Evolutionary conservation across 768 basidiomycete genomes (phyloP).

Genomic region (Naganishia vaughanmartiniae): DNA sequence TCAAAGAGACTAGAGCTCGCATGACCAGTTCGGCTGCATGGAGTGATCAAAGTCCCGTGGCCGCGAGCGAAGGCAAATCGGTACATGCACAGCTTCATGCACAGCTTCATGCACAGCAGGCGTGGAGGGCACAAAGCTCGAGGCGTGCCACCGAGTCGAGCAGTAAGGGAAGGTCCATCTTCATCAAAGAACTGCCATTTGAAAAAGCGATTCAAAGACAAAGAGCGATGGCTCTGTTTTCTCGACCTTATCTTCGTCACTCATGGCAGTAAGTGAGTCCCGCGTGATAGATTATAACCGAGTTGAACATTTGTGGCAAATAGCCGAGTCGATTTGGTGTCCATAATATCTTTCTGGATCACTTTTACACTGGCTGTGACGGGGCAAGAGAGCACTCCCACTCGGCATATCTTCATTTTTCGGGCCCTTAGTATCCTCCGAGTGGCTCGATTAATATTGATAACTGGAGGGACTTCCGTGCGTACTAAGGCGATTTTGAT

Average conservation of each 20-base stretch:
- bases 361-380: slow-evolving; percentile 68
- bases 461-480: slow-evolving; percentile 89
- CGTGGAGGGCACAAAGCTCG: slow-evolving; percentile 12
- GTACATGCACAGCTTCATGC: slow-evolving; percentile 7
- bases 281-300: not conserved
- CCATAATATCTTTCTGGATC: slow-evolving; percentile 83
- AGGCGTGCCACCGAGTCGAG: slow-evolving; percentile 55
- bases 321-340: slow-evolving; percentile 79
- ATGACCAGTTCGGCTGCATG: not conserved
- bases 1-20: not conserved
- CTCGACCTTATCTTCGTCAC: slow-evolving; percentile 82
- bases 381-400: slow-evolving; percentile 64
- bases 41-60: not conserved
- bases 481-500: slow-evolving; percentile 45
- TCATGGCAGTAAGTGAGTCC: slow-evolving; percentile 61
- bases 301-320: not conserved
- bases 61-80: not conserved
- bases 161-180: slow-evolving; percentile 3
- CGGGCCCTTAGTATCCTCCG: slow-evolving; percentile 82
- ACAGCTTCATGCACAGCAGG: slow-evolving; percentile 27
- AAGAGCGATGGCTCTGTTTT: slow-evolving; percentile 44
- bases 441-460: slow-evolving; percentile 73
- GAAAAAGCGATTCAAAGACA: slow-evolving; percentile 51
- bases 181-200: slow-evolving; percentile 52
- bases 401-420: slow-evolving; percentile 77